These are phyloP conservation scores for Populus trichocarpa DNA, from an alignment of 441 rosid genomes.

Conservation along the genomic window DNA sequence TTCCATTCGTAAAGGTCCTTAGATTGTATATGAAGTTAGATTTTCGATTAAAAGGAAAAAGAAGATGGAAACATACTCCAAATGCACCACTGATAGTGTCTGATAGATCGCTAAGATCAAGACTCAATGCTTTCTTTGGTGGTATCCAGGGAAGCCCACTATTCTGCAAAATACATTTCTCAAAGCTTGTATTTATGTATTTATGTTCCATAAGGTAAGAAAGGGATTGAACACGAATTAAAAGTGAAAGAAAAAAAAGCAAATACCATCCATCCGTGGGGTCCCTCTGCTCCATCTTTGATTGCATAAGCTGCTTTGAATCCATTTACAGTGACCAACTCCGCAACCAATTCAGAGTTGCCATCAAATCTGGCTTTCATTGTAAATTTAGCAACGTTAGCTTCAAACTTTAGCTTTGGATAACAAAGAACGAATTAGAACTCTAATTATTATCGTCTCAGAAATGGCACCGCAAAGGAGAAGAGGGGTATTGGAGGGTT, in stretches of 20 bases:
- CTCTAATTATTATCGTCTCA: not conserved
- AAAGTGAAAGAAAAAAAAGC: conserved; percentile 3
- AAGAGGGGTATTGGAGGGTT: not conserved
- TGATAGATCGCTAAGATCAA: conserved; percentile 62
- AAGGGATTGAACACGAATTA: conserved; percentile 1
- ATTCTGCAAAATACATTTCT: conserved; percentile 47
- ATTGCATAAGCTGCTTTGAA: conserved; percentile 91
- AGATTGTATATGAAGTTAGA: not conserved
- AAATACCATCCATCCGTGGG: conserved; percentile 88
- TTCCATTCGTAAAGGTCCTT: not conserved
- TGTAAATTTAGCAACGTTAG: conserved; percentile 28
- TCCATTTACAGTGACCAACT: conserved; percentile 77
- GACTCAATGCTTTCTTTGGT: conserved; percentile 66
- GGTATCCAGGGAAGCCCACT: conserved; percentile 81
- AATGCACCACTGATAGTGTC: conserved; percentile 49
- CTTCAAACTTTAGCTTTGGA: conserved; percentile 2
- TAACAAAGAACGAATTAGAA: conserved; percentile 4
- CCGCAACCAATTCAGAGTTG: conserved; percentile 87
- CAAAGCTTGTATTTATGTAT: not conserved
- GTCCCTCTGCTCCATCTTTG: conserved; percentile 91
- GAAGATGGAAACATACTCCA: conserved; percentile 45
- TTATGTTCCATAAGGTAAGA: not conserved
- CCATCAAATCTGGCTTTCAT: conserved; percentile 84
- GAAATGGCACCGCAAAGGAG: not conserved
- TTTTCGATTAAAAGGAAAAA: not conserved